These are phyloP conservation scores for Biscogniauxia mediterranea DNA, from an alignment of 2,329 filamentous ascomycete species.

Conservation along the genomic window DNA sequence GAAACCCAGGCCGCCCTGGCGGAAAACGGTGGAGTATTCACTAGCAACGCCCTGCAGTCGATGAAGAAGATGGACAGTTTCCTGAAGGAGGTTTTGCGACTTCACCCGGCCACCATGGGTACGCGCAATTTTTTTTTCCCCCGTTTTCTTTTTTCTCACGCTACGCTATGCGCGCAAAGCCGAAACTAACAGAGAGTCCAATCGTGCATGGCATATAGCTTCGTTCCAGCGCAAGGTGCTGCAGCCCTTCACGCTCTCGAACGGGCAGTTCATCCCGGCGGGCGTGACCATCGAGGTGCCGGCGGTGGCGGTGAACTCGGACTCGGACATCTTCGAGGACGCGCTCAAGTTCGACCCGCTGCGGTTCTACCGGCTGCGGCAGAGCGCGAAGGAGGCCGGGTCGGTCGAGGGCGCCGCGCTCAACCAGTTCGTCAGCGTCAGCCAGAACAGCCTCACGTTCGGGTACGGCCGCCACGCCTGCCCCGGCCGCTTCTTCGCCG, in stretches of 20 bases:
- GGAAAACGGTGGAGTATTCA: neutral
- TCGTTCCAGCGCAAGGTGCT: neutral
- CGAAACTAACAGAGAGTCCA: too few relatives aligned
- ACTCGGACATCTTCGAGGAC: neutral
- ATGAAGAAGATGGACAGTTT: neutral
- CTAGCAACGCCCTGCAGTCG: neutral
- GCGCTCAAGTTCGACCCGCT: neutral
- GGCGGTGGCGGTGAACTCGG: neutral
- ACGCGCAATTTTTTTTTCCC: neutral
- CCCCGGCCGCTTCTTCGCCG: slow-evolving; percentile 2
- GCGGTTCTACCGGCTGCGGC: neutral
- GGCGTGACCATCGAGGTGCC: neutral
- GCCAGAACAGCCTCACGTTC: neutral
- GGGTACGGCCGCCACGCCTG: neutral
- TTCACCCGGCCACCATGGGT: neutral
- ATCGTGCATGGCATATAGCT: too few relatives aligned
- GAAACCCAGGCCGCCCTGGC: neutral
- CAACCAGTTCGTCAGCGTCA: neutral
- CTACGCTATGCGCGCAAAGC: too few relatives aligned
- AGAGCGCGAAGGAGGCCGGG: neutral
- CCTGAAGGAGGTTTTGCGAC: neutral
- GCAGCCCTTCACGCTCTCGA: neutral
- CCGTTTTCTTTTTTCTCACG: too few relatives aligned
- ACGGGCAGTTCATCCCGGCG: neutral
- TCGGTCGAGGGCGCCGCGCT: neutral